Base-by-base conservation (phyloP, 805 yeast species). In the Zygosaccharomyces pseudorouxii region DNA sequence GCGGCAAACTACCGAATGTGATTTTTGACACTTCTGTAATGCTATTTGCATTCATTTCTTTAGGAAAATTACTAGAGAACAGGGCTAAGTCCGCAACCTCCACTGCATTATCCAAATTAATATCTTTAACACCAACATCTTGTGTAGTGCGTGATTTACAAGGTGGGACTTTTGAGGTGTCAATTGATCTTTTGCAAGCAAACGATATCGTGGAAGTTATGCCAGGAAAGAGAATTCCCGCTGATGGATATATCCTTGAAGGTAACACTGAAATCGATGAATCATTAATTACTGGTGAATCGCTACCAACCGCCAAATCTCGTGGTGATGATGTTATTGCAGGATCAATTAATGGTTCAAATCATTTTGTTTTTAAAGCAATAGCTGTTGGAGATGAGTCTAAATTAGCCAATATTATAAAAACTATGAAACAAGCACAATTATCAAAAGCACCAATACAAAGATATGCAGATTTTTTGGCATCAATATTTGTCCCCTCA, bases 71-170 rank as follows among this genome's bases (percentile, higher is more conserved):
- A 78, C 71, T 90, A 19, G 99, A 93, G 62, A 87, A 86, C 66
- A 81, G 78, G 54, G 98, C 99, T 2, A 89, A 93, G 62, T 96
- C 98, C 3, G 88, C 86, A 50, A 93, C 98, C 0, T 87, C 97
- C 0, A 78, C 87, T 2, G 95, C 98, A 0, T 73, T 93, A 36
- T 84, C 97, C 0, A 80, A 82, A 55, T 74, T 93, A 38, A 74
- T 95, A 39, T 82, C 90, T 2, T 70, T 93, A 47, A 78, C 95
- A 0, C 97, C 99, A 1, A 75, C 87, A 1, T 73, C 76, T 2
- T 90, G 97, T 55, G 69, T 76, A 0, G 80, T 90, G 22, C 70
- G 86, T 7, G 76, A 75, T 31, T 25, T 43, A 18, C 76, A 79
- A 20, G 58, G 59, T 3, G 41, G 54, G 3, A 20, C 45, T 1